Base-by-base conservation (phyloP, 2,329 filamentous ascomycete species). In the Pleomassaria siparia region DNA sequence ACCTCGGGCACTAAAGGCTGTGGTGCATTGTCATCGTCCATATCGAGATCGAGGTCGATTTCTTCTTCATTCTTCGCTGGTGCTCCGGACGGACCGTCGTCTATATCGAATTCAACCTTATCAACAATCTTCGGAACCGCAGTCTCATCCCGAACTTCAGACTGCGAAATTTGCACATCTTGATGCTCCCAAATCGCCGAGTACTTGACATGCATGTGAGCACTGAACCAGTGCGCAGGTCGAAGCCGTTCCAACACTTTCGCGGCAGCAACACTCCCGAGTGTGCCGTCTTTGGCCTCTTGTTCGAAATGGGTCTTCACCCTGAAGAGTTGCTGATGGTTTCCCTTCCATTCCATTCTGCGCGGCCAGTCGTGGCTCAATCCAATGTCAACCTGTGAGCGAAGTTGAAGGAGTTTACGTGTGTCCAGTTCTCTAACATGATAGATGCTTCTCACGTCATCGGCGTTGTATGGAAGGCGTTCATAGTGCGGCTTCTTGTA, bases 321-420 rank as follows among this genome's bases (percentile, higher is more conserved):
- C 24, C 73, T 76, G 67, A 91, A 95, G 1, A 99, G 74, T 33
- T 75, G 74, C 40, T 79, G 72, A 39, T 80, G 74, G 64, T 97
- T 80, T 4, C 94, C 94, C 54, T 84, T 80, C 66, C 82, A 84
- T 72, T 96, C 94, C 44, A 97, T 83, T 0, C 80, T 85, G 41
- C 86, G 83, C 0, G 94, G 94, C 94, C 94, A 99, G 73, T 99
- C 94, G 66, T 99, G 94, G 59, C 91, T 96, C 44, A 99, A 72
- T 2, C 91, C 91, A 36, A 99, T 76, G 58, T 99, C 94, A 29
- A 97, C 85, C 63, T 95, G 92, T 15, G 88, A 89, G n/a, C 84
- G 81, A 25, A 97, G 64, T 62, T 91, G 85, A 30, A 96, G 76
- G 26, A 99, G 74, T 72, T 96, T 97, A 61, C 92, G 85, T n/a